Evolutionary conservation across 495 filamentous ascomycete species (phyloP).

Genomic region (Tuber microsphaerosporum): DNA sequence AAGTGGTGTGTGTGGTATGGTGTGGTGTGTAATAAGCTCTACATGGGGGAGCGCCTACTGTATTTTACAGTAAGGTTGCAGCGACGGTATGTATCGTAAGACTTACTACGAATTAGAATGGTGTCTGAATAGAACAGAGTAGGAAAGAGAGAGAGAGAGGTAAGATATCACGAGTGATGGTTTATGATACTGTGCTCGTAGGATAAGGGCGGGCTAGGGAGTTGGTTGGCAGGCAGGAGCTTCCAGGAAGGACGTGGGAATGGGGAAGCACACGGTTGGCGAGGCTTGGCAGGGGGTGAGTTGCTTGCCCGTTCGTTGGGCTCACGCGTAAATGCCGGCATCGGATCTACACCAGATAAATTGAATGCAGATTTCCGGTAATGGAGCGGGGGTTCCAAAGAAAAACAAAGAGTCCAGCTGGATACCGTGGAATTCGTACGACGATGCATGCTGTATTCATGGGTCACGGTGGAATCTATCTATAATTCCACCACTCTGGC

Average conservation of each 20-base stretch:
- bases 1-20: not conserved
- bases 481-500: not conserved
- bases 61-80: not conserved
- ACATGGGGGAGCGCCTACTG: not conserved
- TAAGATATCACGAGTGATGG: not conserved
- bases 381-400: not conserved
- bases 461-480: not conserved
- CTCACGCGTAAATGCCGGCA: not conserved
- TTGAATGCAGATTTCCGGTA: not conserved
- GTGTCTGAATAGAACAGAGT: not conserved
- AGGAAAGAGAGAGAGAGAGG: not conserved
- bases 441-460: not conserved
- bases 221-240: not conserved
- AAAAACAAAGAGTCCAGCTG: not conserved
- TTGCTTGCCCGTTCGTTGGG: not conserved
- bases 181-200: not conserved
- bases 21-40: not conserved
- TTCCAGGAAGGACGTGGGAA: not conserved
- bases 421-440: not conserved
- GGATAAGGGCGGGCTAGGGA: not conserved
- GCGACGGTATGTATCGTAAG: not conserved
- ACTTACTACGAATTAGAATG: not conserved
- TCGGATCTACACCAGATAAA: not conserved
- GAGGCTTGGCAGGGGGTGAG: not conserved
- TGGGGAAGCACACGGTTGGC: not conserved